Evolutionary conservation across 2,329 filamentous ascomycete genomes (phyloP), one percentile per base, ranked within the genome.

Genomic region (Neonectria hederae): DNA sequence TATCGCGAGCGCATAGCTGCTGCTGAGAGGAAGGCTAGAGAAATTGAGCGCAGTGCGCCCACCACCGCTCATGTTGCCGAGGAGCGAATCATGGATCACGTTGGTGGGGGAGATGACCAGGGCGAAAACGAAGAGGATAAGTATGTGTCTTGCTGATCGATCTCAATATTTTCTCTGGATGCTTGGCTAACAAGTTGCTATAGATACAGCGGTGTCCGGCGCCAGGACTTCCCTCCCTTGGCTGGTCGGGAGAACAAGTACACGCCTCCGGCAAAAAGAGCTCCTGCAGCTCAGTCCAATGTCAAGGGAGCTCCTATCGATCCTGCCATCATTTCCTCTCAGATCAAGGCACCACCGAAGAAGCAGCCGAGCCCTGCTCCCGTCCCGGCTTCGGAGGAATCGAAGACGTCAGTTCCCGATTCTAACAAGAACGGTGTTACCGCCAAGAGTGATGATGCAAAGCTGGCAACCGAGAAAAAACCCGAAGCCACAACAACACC

Each of bases 121-220:
- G 89, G 89, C 62, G 90, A 88, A 14, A 93, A 97, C 69, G 96
- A 99, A 79, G 96, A 99, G 81, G 94, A 97, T 76, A 97, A 96
- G 89, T 94, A 85, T 72, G 87, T 67, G 11, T 26, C 28, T 32
- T 35, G 9, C 11, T 22, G 10, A 32, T 48, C 17, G 19, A 21
- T 21, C 19, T 9, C 40, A 17, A 1, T 24, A 30, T 55, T 42
- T 52, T 53, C 40, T 32, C 19, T 19, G 26, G 6, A 13, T 40
- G 10, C 24, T 8, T 64, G 24, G 59, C 73, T 75, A 61, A 77
- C 60, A 62, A 5, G 38, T 24, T 54, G 35, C 54, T 69, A 67
- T 67, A 93, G 91, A 76, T 98, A 98, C 81, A 97, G 94, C 75
- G 95, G 95, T 76, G 96, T 99, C 59, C 90, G 90, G 66, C 90